Evolutionary conservation across 352 stramenopile species (phyloP).

Genomic region (Globisporangium paroecandrum): DNA sequence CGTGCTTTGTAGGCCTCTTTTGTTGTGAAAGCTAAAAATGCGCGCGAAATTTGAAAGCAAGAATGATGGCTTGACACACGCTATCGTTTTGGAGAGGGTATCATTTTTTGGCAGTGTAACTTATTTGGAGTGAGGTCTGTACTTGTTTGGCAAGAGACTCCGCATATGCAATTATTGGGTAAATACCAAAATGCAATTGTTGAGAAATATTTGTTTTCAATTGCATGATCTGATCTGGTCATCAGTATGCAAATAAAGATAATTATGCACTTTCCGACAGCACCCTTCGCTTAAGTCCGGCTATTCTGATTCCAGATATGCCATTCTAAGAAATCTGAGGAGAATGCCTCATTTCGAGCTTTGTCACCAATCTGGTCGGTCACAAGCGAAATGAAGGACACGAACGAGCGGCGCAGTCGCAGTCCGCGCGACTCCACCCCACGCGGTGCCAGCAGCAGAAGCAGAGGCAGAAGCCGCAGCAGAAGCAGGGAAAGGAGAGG

Average conservation of each 20-base stretch:
- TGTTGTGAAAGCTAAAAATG: no score
- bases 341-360: not conserved
- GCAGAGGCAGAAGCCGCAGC: slow-evolving; percentile 6
- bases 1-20: no score
- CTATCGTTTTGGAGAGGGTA: no score
- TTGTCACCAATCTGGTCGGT: not conserved
- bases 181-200: no score
- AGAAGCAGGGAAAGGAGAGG: not conserved
- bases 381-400: not conserved
- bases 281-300: not conserved
- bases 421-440: slow-evolving; percentile 6
- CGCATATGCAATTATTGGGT: no score
- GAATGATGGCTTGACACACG: no score
- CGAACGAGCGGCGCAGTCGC: slow-evolving; percentile 9
- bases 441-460: not conserved
- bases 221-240: no score
- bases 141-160: no score
- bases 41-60: no score
- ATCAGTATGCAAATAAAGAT: not conserved
- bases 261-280: not conserved
- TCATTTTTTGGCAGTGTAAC: no score
- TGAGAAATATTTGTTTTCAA: no score
- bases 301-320: not conserved
- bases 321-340: not conserved
- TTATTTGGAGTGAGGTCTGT: no score